phyloP scores from a whole-genome alignment of 192 early-diverging fungal genomes.

The Mortierella claussenii region DNA sequence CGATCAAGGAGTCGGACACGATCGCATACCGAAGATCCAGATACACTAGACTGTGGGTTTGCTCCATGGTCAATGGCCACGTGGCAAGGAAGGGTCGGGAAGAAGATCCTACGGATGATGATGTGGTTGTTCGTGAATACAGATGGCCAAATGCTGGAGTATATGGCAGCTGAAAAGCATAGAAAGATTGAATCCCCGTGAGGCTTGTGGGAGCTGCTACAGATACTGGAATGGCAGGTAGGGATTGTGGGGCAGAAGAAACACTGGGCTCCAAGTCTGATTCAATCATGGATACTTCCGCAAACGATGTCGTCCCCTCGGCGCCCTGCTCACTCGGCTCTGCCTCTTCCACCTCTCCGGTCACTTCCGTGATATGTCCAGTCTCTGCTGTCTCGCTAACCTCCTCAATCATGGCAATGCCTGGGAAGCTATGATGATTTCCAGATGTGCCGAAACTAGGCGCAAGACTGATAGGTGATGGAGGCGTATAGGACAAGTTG shows the following conservation, averaged over 20 bases:
- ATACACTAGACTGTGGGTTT: constrained; percentile 41
- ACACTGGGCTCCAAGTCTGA: too few relatives aligned
- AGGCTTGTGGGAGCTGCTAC: not conserved
- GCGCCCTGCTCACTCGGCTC: too few relatives aligned
- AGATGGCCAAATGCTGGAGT: constrained; percentile 3
- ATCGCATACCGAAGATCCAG: constrained; percentile 41
- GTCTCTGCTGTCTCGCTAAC: not conserved
- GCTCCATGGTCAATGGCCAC: constrained; percentile 44
- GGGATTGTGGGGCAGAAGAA: not conserved
- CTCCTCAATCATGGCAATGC: not conserved
- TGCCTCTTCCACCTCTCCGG: too few relatives aligned
- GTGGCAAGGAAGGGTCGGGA: constrained; percentile 14
- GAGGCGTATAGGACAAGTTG: not conserved
- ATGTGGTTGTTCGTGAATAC: constrained; percentile 14
- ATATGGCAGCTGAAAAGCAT: constrained; percentile 18
- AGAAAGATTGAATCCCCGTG: not conserved
- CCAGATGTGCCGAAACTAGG: not conserved
- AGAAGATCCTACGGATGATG: constrained; percentile 5
- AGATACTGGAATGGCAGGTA: not conserved
- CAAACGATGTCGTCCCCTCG: too few relatives aligned
- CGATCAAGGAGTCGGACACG: constrained; percentile 24
- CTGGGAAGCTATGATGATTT: not conserved
- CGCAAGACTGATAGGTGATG: constrained; percentile 5
- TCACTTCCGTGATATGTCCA: not conserved
- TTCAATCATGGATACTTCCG: too few relatives aligned